Base-by-base conservation (phyloP, 768 basidiomycete genomes). In the Boletellus ananiceps region DNA sequence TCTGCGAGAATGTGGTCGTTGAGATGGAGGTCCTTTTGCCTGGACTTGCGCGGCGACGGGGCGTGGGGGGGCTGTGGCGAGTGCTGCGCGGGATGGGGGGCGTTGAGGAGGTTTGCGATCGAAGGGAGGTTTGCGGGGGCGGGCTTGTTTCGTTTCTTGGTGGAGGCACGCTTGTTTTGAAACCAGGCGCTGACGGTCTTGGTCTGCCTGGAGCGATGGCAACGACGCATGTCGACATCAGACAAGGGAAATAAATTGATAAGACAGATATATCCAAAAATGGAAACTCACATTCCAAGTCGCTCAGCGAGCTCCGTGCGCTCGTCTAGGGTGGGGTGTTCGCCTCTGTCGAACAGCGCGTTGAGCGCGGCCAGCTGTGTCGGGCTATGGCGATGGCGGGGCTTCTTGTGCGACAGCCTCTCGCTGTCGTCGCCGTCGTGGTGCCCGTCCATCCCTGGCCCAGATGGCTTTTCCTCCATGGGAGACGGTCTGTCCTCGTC, bases 101-200 rank as follows among this genome's bases (percentile, higher is more conserved):
- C 67, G 52, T 70, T 74, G 54, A 74, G 65, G 19, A 74, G 68
- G 53, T 69, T 69, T n/a, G 66, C 69, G 63, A 69, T 73, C 47
- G 68, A 61, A 8, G 70, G 54, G 50, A 72, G 46, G 59, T 44
- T 57, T 60, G 50, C 60, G 69, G 57, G 18, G 69, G 74, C 35
- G 50, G 56, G 46, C 75, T 77, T 66, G 72, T 77, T 72, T 18
- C 77, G 72, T 69, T 89, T 89, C 77, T 88, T 89, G 58, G 80
- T 81, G 12, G 86, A 88, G 6, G 88, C 87, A 47, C 88, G 77
- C 74, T 88, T 89, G 65, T 89, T 89, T 71, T 89, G 87, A 69
- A 89, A 90, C 84, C 86, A 89, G 13, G 88, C 84, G 64, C 86
- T 86, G 63, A 89, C 86, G 2, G 85, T 87, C 76, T 89, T 89